These are phyloP conservation scores for Aspergillus neoniger DNA, from an alignment of 2,329 filamentous ascomycete species.

Conservation along the genomic window DNA sequence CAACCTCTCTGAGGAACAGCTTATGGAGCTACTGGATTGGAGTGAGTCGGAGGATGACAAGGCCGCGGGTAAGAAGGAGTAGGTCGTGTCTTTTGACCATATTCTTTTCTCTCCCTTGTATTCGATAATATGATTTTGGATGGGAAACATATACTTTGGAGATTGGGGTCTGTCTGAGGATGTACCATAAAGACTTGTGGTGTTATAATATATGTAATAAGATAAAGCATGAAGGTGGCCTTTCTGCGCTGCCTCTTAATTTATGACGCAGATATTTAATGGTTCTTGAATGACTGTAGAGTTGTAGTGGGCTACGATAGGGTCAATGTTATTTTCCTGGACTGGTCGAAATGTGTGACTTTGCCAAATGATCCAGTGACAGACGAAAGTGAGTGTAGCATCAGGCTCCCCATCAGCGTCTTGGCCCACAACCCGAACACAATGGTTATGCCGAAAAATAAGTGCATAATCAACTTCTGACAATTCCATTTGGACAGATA, in stretches of 20 bases:
- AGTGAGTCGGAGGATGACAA: conserved; percentile 43
- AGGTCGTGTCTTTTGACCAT: background rate
- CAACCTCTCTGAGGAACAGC: conserved; percentile 72
- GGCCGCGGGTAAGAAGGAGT: conserved; percentile 16
- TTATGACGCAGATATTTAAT: background rate
- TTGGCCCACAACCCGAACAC: background rate
- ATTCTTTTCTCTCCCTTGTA: background rate
- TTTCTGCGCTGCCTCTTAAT: background rate
- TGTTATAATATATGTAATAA: background rate
- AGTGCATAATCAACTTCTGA: background rate
- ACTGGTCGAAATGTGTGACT: no score
- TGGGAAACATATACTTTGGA: background rate
- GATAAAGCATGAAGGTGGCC: background rate
- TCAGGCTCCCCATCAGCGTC: background rate
- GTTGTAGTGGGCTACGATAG: background rate
- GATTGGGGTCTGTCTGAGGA: background rate
- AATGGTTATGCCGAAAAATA: background rate
- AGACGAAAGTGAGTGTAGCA: background rate
- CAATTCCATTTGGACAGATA: no score
- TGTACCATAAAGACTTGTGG: background rate
- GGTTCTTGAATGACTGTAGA: background rate
- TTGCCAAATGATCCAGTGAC: no score
- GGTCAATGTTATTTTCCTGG: no score
- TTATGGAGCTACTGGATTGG: conserved; percentile 67
- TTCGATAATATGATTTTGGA: background rate